Evolutionary conservation across 2,329 filamentous ascomycete genomes (phyloP), one percentile per base, ranked within the genome.

Genomic region (Malbranchea zuffiana): DNA sequence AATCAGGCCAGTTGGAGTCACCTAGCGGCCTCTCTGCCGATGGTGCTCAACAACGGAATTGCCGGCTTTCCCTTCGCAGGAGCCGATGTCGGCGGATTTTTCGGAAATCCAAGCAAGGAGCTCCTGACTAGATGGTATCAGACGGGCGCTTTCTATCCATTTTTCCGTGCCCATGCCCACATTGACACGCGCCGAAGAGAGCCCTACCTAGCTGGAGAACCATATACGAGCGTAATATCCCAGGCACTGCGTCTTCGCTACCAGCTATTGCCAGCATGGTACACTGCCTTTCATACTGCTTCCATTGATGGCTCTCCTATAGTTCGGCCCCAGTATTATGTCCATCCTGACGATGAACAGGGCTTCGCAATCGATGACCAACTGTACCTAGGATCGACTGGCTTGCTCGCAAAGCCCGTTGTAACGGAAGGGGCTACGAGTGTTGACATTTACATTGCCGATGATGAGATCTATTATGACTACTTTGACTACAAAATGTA

Each of bases 1-100:
- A 98, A 98, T 63, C 82, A 90, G 57, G 90, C 90, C 7, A 78
- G 75, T 16, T 98, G 90, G 90, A 77, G 79, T 12, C 87, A 96
- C 53, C 72, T 98, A 11, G 82, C 78, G n/a, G 82, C 79, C 1
- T 82, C 86, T 1, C 74, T 95, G 24, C 88, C 90, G 16, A 98
- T 98, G 90, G 69, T 94, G 16, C 67, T 98, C 26, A 90, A 82
- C 59, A 83, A 94, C 54, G 87, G 88, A 39, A 86, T 98, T 48
- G 78, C 85, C 1, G 90, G 90, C 5, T 96, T 82, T 60, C 90
- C 90, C 7, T 96, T 96, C 53, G 78, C 85, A 1, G 90, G 90
- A 38, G 90, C 90, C 35, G 90, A 98, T 62, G 87, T 98, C 33
- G 90, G 87, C 40, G 90, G 90, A 18, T 98, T 98, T 71, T 98